A percentile compares a stretch with the other conserved stretches of the same genome.
These are phyloP conservation scores for Paracorniculantispora psalliotae DNA, from an alignment of 2,329 filamentous ascomycete genomes.

Conservation along the genomic window DNA sequence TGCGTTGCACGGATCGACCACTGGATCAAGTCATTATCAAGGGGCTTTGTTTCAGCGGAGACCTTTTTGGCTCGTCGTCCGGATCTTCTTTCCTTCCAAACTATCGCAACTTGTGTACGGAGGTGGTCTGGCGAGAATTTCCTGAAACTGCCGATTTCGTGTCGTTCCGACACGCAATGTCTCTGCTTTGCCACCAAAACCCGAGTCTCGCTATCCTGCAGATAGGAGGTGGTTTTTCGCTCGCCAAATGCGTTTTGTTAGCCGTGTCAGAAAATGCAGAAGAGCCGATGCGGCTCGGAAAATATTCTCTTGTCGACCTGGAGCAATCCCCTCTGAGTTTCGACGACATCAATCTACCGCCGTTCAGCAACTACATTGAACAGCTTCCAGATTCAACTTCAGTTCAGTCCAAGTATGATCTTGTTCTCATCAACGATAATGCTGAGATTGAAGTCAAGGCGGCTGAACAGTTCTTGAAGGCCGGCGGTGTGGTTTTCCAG, in stretches of 20 bases:
- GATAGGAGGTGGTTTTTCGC: constrained; percentile 24
- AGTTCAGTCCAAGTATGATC: background rate
- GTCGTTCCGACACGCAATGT: constrained; percentile 24
- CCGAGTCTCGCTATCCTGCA: constrained; percentile 36
- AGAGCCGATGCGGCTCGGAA: constrained; percentile 29
- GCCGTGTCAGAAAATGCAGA: constrained; percentile 19
- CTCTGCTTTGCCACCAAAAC: constrained; percentile 34
- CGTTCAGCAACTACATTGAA: background rate
- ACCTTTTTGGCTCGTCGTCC: constrained; percentile 26
- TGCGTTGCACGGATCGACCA: constrained; percentile 32
- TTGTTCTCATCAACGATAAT: background rate
- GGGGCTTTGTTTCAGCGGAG: constrained; percentile 39
- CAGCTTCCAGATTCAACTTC: background rate
- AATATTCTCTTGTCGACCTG: constrained; percentile 27
- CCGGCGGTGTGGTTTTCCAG: constrained; percentile 2
- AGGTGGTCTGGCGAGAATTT: constrained; percentile 44
- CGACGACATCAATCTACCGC: background rate
- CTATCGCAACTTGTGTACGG: constrained; percentile 44
- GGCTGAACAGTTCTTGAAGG: constrained; percentile 14
- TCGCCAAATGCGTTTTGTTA: constrained; percentile 23
- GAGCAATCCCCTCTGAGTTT: background rate
- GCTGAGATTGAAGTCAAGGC: constrained; percentile 12
- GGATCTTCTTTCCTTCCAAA: constrained; percentile 39
- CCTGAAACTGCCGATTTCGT: constrained; percentile 21
- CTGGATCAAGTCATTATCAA: constrained; percentile 38